phyloP scores from a whole-genome alignment of 2,329 filamentous ascomycete species.

The Penicillium sp. region DNA sequence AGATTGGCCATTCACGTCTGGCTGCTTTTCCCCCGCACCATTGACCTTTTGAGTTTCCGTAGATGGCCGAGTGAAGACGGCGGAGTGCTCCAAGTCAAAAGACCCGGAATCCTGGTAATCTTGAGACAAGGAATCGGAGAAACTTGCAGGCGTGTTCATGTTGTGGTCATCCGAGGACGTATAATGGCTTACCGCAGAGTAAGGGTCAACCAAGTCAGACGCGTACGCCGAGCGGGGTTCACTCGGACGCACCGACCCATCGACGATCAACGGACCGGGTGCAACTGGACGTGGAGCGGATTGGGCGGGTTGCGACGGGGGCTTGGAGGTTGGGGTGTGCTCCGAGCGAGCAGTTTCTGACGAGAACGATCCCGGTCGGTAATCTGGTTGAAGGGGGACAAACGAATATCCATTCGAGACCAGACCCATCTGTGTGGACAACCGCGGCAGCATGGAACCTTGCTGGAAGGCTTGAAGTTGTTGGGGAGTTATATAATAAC shows the following conservation, averaged over 20 bases:
- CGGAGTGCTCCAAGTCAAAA: conserved; percentile 29
- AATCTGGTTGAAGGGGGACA: conserved; percentile 28
- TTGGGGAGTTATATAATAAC: conserved; percentile 41
- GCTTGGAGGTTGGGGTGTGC: conserved; percentile 17
- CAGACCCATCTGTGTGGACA: conserved; percentile 33
- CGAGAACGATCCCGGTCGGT: conserved; percentile 22
- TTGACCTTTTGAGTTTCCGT: conserved; percentile 19
- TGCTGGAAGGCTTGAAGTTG: conserved; percentile 37
- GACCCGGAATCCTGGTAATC: conserved; percentile 32
- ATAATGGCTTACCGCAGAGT: conserved; percentile 32
- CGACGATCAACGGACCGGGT: conserved; percentile 39
- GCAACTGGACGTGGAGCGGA: conserved; percentile 22
- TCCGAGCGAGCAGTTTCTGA: conserved; percentile 24
- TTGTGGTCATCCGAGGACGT: conserved; percentile 35
- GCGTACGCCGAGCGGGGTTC: conserved; percentile 29
- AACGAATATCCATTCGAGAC: conserved; percentile 33
- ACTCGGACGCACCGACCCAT: conserved; percentile 38
- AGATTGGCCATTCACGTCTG: conserved; percentile 24
- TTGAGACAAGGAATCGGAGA: conserved; percentile 33
- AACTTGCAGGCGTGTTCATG: conserved; percentile 32
- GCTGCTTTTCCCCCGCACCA: conserved; percentile 6
- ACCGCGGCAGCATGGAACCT: conserved; percentile 31
- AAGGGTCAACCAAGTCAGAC: conserved; percentile 31
- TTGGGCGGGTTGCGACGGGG: conserved; percentile 15
- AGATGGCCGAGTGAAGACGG: conserved; percentile 22